Evolutionary conservation across 2,329 filamentous ascomycete genomes (phyloP).

Genomic region (Sporothrix mexicana): DNA sequence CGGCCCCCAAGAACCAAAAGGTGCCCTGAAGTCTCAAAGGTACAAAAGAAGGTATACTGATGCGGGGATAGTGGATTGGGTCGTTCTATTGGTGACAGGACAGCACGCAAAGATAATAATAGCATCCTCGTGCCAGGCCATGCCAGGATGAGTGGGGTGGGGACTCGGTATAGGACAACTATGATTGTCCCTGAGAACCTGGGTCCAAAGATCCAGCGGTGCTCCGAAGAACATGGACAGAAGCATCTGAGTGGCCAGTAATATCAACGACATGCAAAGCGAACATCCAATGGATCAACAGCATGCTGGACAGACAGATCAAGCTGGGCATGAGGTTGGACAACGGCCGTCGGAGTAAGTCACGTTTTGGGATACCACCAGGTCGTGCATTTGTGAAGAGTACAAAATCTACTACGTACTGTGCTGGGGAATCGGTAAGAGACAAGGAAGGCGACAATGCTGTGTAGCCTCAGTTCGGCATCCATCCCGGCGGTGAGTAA

Average conservation of each 20-base stretch:
- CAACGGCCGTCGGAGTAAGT: slow-evolving; percentile 9
- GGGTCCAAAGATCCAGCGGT: neutral
- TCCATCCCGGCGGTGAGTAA: slow-evolving; percentile 13
- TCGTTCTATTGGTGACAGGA: slow-evolving; percentile 1
- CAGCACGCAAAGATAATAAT: slow-evolving; percentile 18
- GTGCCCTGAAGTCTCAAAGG: too few species aligned
- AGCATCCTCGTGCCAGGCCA: slow-evolving; percentile 9
- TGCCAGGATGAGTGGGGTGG: neutral
- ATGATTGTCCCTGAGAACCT: neutral
- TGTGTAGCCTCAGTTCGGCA: slow-evolving; percentile 6
- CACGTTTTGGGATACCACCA: slow-evolving; percentile 21
- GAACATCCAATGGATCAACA: neutral
- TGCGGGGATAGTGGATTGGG: slow-evolving; percentile 8
- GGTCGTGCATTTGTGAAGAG: neutral
- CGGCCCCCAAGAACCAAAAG: neutral
- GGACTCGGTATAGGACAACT: neutral
- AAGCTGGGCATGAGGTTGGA: neutral
- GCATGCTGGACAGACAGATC: too few species aligned
- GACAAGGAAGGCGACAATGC: neutral
- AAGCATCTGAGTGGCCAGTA: neutral
- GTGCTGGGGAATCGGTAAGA: neutral
- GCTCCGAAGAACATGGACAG: slow-evolving; percentile 2
- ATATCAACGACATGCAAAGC: neutral
- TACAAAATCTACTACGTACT: too few species aligned
- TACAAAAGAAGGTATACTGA: neutral